Evolutionary conservation across 306 rosid species (phyloP), one percentile per base, ranked within the genome.

Genomic region (Sicyos edulis): DNA sequence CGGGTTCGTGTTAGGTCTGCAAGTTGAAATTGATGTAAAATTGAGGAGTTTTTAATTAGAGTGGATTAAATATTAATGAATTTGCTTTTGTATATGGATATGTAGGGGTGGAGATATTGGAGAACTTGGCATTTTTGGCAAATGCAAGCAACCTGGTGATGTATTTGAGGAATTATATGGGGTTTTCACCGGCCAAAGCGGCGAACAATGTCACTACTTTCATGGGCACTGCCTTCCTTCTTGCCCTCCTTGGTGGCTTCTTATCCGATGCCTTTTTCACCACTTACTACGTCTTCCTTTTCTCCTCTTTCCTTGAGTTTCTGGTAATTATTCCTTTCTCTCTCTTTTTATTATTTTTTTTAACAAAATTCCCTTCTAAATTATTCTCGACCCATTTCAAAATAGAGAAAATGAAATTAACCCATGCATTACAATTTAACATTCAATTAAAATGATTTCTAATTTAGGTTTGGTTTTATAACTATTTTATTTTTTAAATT

Each of bases 151-250:
- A 89, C 75, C 86, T 92, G 64, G 96, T 89, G 77, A 74, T 86
- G 37, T 92, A 86, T 64, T 45, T 92, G 75, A 72, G 89, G 10
- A 81, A 85, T 69, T 85, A 80, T 62, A 92, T 89, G 95, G 86
- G 82, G 78, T 85, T 86, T 67, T 82, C 90, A 24, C 95, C 92
- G 2, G 85, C 90, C 6, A 65, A 47, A 53, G 80, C 92, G 37
- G 87, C 97, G 64, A 87, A 82, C 84, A 76, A 76, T 54, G 97
- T 92, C 61, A 89, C 96, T 29, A 83, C 80, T 56, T 92, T 92
- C 87, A 92, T 92, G 96, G 97, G 95, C 54, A 87, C 96, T 13
- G 79, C 95, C 56, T 92, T 92, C 80, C 88, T 92, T 49, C 95
- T 92, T 53, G 88, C 96, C 53, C 81, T 92, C 42, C 95, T 92